A percentile compares a stretch with the other conserved stretches of the same genome.
Evolutionary conservation across 805 yeast genomes (phyloP).

Genomic region (Saturnispora quitensis): DNA sequence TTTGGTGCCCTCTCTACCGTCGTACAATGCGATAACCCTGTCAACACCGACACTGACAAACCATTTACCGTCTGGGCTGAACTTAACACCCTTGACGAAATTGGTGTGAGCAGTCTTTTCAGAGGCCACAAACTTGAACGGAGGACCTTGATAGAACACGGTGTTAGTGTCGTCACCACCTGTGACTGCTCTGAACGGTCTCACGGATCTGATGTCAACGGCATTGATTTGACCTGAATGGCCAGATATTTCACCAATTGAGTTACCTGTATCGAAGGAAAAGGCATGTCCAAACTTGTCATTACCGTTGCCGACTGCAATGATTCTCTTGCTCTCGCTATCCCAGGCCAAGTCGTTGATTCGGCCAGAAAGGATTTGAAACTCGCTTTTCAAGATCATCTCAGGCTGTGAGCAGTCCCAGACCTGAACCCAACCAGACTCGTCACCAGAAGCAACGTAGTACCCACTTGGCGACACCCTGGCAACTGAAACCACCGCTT

Average conservation of each 20-base stretch:
- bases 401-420: conserved; percentile 66
- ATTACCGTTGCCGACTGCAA: conserved; percentile 92
- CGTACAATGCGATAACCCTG: conserved; percentile 65
- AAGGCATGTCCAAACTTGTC: conserved; percentile 89
- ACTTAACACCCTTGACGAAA: conserved; percentile 72
- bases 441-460: conserved; percentile 89
- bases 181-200: conserved; percentile 92
- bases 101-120: conserved; percentile 68
- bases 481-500: conserved; percentile 68
- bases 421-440: conserved; percentile 76
- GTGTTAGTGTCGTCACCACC: conserved; percentile 83
- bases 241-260: conserved; percentile 95
- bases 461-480: conserved; percentile 83
- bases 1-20: conserved; percentile 80
- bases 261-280: conserved; percentile 89
- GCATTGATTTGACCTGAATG: conserved; percentile 80
- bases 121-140: conserved; percentile 75
- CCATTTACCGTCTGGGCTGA: conserved; percentile 69
- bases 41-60: conserved; percentile 82
- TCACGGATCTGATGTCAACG: conserved; percentile 69
- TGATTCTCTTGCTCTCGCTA: conserved; percentile 71
- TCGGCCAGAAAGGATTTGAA: conserved; percentile 63
- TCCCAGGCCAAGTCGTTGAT: conserved; percentile 89
- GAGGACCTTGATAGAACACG: conserved; percentile 87
- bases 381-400: conserved; percentile 66